Conservation (phyloP, 2,329 filamentous ascomycete genomes). For the Byssothecium circinans region DNA sequence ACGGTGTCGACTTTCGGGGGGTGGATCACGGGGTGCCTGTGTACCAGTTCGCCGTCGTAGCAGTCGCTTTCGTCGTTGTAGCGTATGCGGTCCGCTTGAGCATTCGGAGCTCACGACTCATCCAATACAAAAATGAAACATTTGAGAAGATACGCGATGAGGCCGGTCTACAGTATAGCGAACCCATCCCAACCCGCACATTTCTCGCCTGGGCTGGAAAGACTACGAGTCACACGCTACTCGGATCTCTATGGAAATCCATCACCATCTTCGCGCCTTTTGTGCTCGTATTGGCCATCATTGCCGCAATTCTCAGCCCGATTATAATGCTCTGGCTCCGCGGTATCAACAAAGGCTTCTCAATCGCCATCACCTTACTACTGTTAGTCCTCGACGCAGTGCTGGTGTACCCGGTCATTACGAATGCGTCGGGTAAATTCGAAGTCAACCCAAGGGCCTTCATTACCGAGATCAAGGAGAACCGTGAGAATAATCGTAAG, state of each 20-base stretch:
- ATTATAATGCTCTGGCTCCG: slow-evolving; percentile 18
- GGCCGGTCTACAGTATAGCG: slow-evolving; percentile 10
- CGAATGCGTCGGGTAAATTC: slow-evolving; percentile 3
- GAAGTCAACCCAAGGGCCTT: slow-evolving; percentile 3
- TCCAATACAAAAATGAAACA: slow-evolving; percentile 11
- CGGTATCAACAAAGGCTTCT: slow-evolving; percentile 14
- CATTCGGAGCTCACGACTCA: slow-evolving; percentile 14
- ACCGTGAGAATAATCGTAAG: slow-evolving; percentile 1
- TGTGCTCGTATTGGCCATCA: slow-evolving; percentile 1
- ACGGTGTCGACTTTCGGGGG: slow-evolving; percentile 34
- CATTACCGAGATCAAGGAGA: slow-evolving; percentile 5
- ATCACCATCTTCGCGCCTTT: slow-evolving; percentile 7
- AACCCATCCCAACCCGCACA: slow-evolving; percentile 14
- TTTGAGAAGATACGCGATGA: slow-evolving; percentile 12
- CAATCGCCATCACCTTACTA: slow-evolving; percentile 12
- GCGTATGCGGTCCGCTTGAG: slow-evolving; percentile 13
- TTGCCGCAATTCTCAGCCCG: slow-evolving; percentile 17
- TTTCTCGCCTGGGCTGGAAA: slow-evolving; percentile 12
- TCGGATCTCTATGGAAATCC: background rate
- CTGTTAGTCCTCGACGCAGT: slow-evolving; percentile 12
- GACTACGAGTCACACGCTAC: background rate
- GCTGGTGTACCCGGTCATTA: slow-evolving; percentile 7
- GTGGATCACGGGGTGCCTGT: slow-evolving; percentile 18
- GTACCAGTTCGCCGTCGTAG: slow-evolving; percentile 12
- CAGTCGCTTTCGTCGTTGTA: slow-evolving; percentile 11